A percentile compares a stretch with the other conserved stretches of the same genome.
Conservation (phyloP, 2,329 filamentous ascomycete genomes). For the Pseudogymnoascus sp. region DNA sequence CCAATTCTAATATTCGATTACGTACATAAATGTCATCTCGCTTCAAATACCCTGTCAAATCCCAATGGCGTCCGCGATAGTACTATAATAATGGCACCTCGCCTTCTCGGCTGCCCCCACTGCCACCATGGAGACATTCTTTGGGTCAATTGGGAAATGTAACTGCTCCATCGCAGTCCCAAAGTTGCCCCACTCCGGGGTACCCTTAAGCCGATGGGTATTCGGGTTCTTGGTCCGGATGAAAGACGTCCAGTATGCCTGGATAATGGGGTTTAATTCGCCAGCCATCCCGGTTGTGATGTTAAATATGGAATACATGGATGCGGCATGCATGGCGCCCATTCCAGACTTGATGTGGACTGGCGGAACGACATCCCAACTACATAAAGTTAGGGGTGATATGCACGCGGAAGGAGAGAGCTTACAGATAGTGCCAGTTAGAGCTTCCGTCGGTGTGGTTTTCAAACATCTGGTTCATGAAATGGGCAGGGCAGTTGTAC, state of each 20-base stretch:
- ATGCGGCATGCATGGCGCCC: constrained; percentile 61
- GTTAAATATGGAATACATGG: constrained; percentile 61
- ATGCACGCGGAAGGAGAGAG: not conserved
- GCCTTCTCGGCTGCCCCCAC: constrained; percentile 33
- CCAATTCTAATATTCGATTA: not conserved
- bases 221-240: constrained; percentile 62
- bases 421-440: constrained; percentile 58
- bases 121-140: constrained; percentile 33
- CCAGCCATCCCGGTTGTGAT: constrained; percentile 52
- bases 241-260: constrained; percentile 70
- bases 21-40: not conserved
- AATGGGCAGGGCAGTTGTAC: constrained; percentile 57
- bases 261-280: constrained; percentile 50
- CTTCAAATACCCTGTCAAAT: not conserved
- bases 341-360: constrained; percentile 42
- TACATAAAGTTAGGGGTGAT: constrained; percentile 13
- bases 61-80: constrained; percentile 32
- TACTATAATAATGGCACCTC: constrained; percentile 42
- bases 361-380: constrained; percentile 51
- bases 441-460: constrained; percentile 11
- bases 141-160: constrained; percentile 37
- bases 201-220: constrained; percentile 35
- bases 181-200: constrained; percentile 46
- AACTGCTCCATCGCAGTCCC: constrained; percentile 23
- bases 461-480: constrained; percentile 31